Conservation (phyloP, 106 monocot species). For the Platanthera guangdongensis region DNA sequence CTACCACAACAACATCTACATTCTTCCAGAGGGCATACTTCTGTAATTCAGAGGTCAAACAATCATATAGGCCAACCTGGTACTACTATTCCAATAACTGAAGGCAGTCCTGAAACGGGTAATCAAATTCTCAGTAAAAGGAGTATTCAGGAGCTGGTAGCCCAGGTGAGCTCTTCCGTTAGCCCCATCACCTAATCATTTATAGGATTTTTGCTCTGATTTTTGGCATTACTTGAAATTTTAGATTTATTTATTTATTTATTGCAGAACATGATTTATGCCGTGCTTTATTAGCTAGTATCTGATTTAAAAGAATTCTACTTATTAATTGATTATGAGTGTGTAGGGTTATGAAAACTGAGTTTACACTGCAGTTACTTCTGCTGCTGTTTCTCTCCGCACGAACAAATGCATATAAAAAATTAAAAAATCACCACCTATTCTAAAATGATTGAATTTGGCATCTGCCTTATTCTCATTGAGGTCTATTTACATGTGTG, state of each 20-base stretch:
- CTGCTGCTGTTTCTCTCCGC: background rate
- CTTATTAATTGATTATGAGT: conserved; percentile 1
- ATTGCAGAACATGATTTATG: background rate
- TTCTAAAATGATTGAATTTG: background rate
- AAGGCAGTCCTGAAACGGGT: conserved; percentile 31
- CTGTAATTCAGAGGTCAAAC: conserved; percentile 25
- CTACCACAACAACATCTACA: conserved; percentile 26
- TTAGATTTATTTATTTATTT: background rate
- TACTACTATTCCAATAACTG: conserved; percentile 9
- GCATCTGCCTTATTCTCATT: background rate
- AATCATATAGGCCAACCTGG: conserved; percentile 20
- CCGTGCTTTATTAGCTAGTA: background rate
- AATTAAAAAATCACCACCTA: background rate
- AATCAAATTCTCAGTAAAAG: conserved; percentile 61
- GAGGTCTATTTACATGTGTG: background rate
- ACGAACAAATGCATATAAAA: background rate
- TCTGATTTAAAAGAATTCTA: background rate
- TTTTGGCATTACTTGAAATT: background rate
- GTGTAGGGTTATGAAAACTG: background rate
- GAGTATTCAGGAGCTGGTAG: conserved; percentile 67
- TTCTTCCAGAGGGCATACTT: conserved; percentile 22
- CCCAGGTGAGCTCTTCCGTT: conserved; percentile 35
- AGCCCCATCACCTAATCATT: background rate
- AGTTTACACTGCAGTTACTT: background rate
- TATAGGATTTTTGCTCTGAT: background rate